Evolutionary conservation across 2,329 filamentous ascomycete species (phyloP), one percentile per base, ranked within the genome.

Genomic region (Colletotrichum eleusines): DNA sequence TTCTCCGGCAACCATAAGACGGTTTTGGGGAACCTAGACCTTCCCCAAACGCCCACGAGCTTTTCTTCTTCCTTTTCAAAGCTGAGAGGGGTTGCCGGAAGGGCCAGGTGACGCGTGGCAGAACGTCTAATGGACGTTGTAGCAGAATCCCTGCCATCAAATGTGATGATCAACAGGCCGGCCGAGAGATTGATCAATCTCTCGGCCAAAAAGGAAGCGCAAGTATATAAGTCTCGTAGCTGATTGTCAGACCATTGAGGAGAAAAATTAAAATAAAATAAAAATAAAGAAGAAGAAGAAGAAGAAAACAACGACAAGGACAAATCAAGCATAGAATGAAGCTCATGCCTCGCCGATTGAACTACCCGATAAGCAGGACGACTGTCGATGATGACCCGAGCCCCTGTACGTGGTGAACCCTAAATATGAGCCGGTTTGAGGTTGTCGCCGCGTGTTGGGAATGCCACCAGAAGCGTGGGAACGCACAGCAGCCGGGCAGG

Each of bases 11-110:
- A 26, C 20, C 55, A 46, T 23, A 20, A 46, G n/a, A 44, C 7
- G 14, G 35, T 33, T n/a, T 20, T n/a, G 50, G 42, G 63, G 42
- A 58, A 38, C 67, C 50, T 57, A 50, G 42, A 9, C 55, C 33
- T 61, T n/a, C 16, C 63, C 50, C 33, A 70, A 67, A 62, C 67
- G 38, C 40, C 50, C 50, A 67, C 63, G 50, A 46, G 63, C 67
- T 57, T n/a, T n/a, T 44, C 53, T 42, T 59, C n/a, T 23, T 46
- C 9, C 20, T n/a, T 31, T 23, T 33, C 23, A 14, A 48, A 59
- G 46, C 38, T 28, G n/a, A 31, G 23, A 66, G 38, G 26, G 46
- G 48, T n/a, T 57, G 59, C 33, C 40, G 51, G 40, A 66, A 28
- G 51, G 23, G 46, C 57, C 40, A 35, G 31, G 12, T 44, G 63